Evolutionary conservation across 225 moss, liverwort and hornwort genomes (phyloP).

Genomic region (Pseudoscleropodium purum): DNA sequence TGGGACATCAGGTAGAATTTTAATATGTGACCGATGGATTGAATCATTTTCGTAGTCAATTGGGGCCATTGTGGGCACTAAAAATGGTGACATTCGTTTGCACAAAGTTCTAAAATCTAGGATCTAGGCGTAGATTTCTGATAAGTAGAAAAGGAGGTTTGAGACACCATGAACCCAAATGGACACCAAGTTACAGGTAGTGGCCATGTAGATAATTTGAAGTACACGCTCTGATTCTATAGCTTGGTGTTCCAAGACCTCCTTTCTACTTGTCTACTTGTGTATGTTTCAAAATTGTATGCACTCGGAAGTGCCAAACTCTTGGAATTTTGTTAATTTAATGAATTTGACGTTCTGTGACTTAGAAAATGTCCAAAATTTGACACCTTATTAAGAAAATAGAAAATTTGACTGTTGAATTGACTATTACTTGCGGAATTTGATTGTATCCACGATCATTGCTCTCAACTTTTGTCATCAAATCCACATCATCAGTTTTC

Average conservation of each 20-base stretch:
- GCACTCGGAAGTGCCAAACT: neutral
- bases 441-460: too few species aligned
- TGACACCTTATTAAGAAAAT: neutral
- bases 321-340: neutral
- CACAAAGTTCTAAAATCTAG: neutral
- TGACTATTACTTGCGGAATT: neutral
- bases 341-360: neutral
- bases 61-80: neutral
- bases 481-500: neutral
- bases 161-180: neutral
- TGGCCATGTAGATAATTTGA: neutral
- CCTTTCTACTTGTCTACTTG: neutral
- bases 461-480: too few species aligned
- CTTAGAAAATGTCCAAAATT: neutral
- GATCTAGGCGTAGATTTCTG: neutral
- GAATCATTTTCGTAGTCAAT: neutral
- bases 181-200: neutral
- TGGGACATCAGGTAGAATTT: neutral
- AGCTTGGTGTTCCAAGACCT: neutral
- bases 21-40: neutral
- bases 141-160: neutral
- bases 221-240: neutral
- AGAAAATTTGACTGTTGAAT: neutral
- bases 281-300: neutral
- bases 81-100: neutral